Evolutionary conservation across 805 yeast species (phyloP).

Genomic region (Suhomyces sp.): DNA sequence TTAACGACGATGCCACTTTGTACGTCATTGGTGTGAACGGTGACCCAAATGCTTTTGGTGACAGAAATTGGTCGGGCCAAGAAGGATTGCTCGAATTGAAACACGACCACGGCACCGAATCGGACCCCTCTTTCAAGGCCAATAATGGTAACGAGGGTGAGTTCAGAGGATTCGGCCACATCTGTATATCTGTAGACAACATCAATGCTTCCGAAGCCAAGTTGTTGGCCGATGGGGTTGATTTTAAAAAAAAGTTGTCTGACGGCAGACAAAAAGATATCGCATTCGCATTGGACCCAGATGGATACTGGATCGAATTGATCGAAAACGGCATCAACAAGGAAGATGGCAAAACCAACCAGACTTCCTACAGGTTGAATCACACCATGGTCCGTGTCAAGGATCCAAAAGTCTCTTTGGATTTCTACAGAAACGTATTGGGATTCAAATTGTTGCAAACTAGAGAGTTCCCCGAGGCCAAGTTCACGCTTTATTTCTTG

Average conservation of each 20-base stretch:
- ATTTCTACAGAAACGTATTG: slow-evolving; percentile 72
- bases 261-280: slow-evolving; percentile 93
- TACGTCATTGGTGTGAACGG: slow-evolving; percentile 59
- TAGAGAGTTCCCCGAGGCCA: slow-evolving; percentile 59
- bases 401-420: slow-evolving; percentile 73
- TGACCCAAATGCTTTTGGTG: slow-evolving; percentile 34
- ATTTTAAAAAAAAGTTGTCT: slow-evolving; percentile 74
- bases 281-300: slow-evolving; percentile 94
- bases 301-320: slow-evolving; percentile 95
- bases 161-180: slow-evolving; percentile 90
- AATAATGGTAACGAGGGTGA: slow-evolving; percentile 86
- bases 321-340: slow-evolving; percentile 54
- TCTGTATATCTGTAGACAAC: slow-evolving; percentile 83
- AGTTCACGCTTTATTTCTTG: slow-evolving; percentile 82
- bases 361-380: slow-evolving; percentile 56
- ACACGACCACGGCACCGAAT: slow-evolving; percentile 74
- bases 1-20: slow-evolving; percentile 55
- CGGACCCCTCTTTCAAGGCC: slow-evolving; percentile 50
- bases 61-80: slow-evolving; percentile 41
- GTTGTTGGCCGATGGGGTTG: slow-evolving; percentile 60
- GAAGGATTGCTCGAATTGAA: slow-evolving; percentile 80
- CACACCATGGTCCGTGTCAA: slow-evolving; percentile 92
- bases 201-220: slow-evolving; percentile 58
- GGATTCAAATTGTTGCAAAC: slow-evolving; percentile 75
- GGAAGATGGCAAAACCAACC: slow-evolving; percentile 38